phyloP scores from a whole-genome alignment of 768 basidiomycete genomes.

The Asterophora lycoperdoides region DNA sequence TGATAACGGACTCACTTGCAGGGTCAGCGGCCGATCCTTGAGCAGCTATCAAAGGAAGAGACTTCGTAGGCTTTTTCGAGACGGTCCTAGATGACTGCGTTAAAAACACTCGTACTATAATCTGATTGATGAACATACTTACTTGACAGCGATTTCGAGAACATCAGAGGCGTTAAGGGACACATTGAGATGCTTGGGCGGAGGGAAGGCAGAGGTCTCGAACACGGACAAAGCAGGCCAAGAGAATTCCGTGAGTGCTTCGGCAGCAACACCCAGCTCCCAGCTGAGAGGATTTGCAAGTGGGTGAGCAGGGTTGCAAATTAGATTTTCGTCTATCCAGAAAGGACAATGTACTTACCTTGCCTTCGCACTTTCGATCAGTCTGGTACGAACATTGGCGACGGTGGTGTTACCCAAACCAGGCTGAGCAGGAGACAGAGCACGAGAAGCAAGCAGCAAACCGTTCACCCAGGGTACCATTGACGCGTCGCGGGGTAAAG shows the following conservation, averaged over 20 bases:
- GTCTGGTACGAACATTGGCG: conserved; percentile 12
- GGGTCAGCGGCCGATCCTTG: conserved; percentile 59
- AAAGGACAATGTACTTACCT: background rate
- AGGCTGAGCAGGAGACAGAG: conserved; percentile 4
- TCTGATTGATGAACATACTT: conserved; percentile 25
- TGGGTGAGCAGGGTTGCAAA: too few species aligned
- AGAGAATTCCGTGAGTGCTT: conserved; percentile 51
- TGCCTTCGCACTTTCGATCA: conserved; percentile 9
- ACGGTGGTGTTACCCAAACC: conserved; percentile 15
- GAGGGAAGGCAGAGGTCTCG: conserved; percentile 35
- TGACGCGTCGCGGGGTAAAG: background rate
- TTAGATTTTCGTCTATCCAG: background rate
- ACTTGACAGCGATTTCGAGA: conserved; percentile 36
- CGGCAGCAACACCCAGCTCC: conserved; percentile 56
- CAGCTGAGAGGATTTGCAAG: conserved; percentile 48
- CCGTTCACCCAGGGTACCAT: conserved; percentile 11
- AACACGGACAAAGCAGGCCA: conserved; percentile 50
- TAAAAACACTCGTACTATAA: background rate
- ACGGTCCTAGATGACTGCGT: conserved; percentile 30
- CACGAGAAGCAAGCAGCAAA: conserved; percentile 7
- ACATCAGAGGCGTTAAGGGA: conserved; percentile 36
- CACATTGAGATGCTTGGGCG: conserved; percentile 28
- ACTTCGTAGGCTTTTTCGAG: conserved; percentile 28
- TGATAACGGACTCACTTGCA: conserved; percentile 36
- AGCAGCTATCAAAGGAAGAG: conserved; percentile 39